phyloP scores from a whole-genome alignment of 2,329 filamentous ascomycete species.

The Calonectria naviculata region DNA sequence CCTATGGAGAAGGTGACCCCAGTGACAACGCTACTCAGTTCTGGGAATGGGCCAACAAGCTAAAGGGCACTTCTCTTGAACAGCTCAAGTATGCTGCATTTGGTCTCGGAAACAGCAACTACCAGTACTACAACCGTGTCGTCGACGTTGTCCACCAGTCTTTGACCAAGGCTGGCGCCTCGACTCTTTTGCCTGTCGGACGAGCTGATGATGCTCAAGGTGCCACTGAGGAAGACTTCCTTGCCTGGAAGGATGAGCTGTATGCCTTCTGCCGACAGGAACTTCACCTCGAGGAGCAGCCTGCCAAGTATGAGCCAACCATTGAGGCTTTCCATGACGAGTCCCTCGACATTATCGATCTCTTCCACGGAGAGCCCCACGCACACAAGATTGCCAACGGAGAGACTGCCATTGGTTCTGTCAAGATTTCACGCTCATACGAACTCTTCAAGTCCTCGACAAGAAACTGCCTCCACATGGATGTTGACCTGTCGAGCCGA shows the following conservation, averaged over 20 bases:
- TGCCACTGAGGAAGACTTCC: conserved; percentile 45
- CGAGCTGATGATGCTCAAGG: conserved; percentile 43
- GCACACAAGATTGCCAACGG: conserved; percentile 32
- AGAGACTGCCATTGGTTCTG: conserved; percentile 18
- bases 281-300: conserved; percentile 37
- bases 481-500: conserved; percentile 44
- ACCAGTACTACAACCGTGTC: conserved; percentile 47
- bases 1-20: conserved; percentile 50
- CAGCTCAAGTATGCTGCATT: conserved; percentile 44
- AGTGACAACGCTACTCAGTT: conserved; percentile 46
- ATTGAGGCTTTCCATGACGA: conserved; percentile 20
- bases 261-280: conserved; percentile 29
- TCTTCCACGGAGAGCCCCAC: conserved; percentile 26
- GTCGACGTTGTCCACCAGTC: conserved; percentile 36
- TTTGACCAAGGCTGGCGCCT: conserved; percentile 37
- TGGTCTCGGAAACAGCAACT: conserved; percentile 49
- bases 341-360: conserved; percentile 25
- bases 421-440: conserved; percentile 12
- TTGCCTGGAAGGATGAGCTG: conserved; percentile 44
- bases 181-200: conserved; percentile 33
- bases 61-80: conserved; percentile 1
- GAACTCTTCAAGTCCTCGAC: conserved; percentile 36
- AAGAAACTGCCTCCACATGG: conserved; percentile 48
- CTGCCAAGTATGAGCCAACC: conserved; percentile 32
- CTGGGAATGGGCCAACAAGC: conserved; percentile 34